Evolutionary conservation across 768 basidiomycete genomes (phyloP).

Genomic region (Phaffia australis): DNA sequence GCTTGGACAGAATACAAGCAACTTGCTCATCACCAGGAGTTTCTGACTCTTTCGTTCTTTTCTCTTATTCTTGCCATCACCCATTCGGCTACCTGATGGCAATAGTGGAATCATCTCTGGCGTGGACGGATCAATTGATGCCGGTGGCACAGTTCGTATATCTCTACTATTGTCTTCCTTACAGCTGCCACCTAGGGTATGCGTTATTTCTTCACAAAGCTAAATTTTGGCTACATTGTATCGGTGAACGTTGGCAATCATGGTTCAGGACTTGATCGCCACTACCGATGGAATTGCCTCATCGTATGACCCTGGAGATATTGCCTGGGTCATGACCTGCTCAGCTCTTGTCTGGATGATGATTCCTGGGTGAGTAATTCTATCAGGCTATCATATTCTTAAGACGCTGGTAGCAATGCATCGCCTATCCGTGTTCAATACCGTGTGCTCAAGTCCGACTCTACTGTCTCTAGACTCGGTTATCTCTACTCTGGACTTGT

Average conservation of each 20-base stretch:
- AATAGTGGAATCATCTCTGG: constrained; percentile 14
- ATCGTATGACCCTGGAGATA: constrained; percentile 50
- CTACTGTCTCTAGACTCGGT: constrained; percentile 30
- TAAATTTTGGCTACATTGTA: not conserved
- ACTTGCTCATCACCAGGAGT: not conserved
- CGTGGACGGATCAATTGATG: constrained; percentile 6
- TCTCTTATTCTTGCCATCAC: not conserved
- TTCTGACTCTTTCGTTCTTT: not conserved
- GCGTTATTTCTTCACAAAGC: not conserved
- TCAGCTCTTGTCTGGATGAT: constrained; percentile 77
- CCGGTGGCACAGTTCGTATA: constrained; percentile 16
- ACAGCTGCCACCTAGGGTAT: not conserved
- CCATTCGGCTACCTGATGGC: not conserved
- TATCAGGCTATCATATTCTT: not conserved
- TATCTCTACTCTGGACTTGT: constrained; percentile 70
- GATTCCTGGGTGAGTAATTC: constrained; percentile 68
- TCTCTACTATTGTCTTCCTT: not conserved
- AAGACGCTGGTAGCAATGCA: not conserved
- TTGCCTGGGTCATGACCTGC: constrained; percentile 58
- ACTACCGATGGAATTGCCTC: constrained; percentile 10
- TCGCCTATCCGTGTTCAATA: not conserved
- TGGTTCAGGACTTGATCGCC: constrained; percentile 22
- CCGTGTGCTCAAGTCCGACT: not conserved
- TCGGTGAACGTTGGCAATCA: not conserved
- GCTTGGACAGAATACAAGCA: too few relatives aligned